Conservation (phyloP, 805 yeast genomes). For the Saturnispora zaruensis region DNA sequence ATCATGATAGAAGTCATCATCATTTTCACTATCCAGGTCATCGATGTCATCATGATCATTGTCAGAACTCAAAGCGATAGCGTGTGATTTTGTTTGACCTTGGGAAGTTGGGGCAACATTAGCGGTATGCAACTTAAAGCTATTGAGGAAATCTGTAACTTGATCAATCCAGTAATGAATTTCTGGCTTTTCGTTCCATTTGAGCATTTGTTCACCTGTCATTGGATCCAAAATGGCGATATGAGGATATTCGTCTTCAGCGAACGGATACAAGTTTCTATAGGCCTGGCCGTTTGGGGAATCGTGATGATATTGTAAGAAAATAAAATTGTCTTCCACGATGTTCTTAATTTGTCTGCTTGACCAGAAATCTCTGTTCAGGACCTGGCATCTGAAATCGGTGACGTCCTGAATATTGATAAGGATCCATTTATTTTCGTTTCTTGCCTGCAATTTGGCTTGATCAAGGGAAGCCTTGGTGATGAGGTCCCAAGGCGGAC, state of each 20-base stretch:
- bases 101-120: conserved; percentile 42
- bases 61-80: conserved; percentile 33
- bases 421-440: conserved; percentile 67
- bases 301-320: conserved; percentile 77
- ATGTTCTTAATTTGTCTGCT: conserved; percentile 51
- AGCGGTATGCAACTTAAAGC: conserved; percentile 65
- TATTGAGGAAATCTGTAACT: conserved; percentile 56
- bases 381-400: conserved; percentile 80
- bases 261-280: conserved; percentile 60
- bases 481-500: conserved; percentile 92
- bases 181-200: conserved; percentile 68
- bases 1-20: conserved; percentile 17
- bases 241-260: conserved; percentile 64
- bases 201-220: conserved; percentile 81
- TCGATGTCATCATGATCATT: conserved; percentile 22
- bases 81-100: conserved; percentile 6
- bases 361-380: conserved; percentile 93
- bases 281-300: conserved; percentile 69
- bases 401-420: conserved; percentile 80
- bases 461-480: conserved; percentile 56
- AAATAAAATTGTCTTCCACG: conserved; percentile 63
- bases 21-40: conserved; percentile 22
- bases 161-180: conserved; percentile 55
- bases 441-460: conserved; percentile 63
- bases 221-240: conserved; percentile 88